These are phyloP conservation scores for Pyricularia grisea DNA, from an alignment of 2,329 filamentous ascomycete genomes.

Conservation along the genomic window DNA sequence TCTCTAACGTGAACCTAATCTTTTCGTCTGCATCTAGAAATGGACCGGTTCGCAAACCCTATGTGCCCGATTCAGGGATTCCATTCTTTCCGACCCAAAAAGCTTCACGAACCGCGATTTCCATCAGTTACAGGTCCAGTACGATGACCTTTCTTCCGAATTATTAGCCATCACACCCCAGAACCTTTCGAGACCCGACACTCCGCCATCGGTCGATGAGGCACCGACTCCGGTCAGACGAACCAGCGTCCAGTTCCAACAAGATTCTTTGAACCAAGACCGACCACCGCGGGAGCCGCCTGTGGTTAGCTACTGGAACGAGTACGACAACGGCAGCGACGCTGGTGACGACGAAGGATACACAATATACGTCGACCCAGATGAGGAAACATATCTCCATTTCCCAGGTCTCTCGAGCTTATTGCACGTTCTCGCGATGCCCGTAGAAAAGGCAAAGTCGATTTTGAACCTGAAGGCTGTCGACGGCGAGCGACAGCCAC, in stretches of 20 bases:
- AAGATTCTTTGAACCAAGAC: neutral
- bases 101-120: conserved; percentile 65
- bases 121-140: conserved; percentile 36
- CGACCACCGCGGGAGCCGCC: conserved; percentile 9
- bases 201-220: conserved; percentile 16
- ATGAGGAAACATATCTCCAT: conserved; percentile 34
- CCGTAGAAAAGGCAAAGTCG: conserved; percentile 39
- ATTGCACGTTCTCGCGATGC: conserved; percentile 37
- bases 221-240: conserved; percentile 10
- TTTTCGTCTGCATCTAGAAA: conserved; percentile 38
- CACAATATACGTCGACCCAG: conserved; percentile 65
- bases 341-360: conserved; percentile 53
- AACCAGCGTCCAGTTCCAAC: conserved; percentile 10
- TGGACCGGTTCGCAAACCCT: conserved; percentile 69
- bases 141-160: conserved; percentile 37
- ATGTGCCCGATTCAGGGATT: conserved; percentile 54
- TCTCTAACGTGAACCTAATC: neutral
- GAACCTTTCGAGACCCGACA: conserved; percentile 24
- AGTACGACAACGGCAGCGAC: conserved; percentile 77
- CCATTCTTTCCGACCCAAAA: conserved; percentile 53
- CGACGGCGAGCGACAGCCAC: conserved; percentile 12
- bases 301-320: conserved; percentile 63
- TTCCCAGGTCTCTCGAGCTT: conserved; percentile 58
- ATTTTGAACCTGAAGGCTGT: conserved; percentile 29
- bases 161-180: conserved; percentile 36